Evolutionary conservation across 306 rosid species (phyloP).

Genomic region (Oxytropis ochrocephala): DNA sequence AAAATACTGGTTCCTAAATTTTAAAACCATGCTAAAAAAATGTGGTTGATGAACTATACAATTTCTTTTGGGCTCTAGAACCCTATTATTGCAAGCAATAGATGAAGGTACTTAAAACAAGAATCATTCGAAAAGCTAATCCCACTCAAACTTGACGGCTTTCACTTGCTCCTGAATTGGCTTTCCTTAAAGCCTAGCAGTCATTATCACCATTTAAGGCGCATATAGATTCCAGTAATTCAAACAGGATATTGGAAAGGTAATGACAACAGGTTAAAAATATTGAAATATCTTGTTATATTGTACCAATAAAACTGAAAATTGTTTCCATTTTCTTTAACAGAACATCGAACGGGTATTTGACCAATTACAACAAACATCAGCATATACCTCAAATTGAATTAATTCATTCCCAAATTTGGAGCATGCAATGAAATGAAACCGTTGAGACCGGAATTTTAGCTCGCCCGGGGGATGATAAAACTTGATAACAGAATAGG

Average conservation of each 20-base stretch:
- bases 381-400: not conserved
- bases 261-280: not conserved
- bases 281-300: not conserved
- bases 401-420: not conserved
- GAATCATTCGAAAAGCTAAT: not conserved
- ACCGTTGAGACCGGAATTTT: not conserved
- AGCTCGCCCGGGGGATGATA: not conserved
- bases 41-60: too few species aligned
- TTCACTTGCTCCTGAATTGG: too few species aligned
- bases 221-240: not conserved
- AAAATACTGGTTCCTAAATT: too few species aligned
- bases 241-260: not conserved
- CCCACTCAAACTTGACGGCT: too few species aligned
- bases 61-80: too few species aligned
- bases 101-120: conserved; percentile 7
- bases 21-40: too few species aligned
- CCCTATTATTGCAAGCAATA: too few species aligned
- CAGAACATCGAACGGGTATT: not conserved
- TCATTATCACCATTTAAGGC: too few species aligned
- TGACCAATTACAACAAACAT: not conserved
- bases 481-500: conserved; percentile 18
- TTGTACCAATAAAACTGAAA: not conserved
- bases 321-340: not conserved
- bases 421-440: not conserved
- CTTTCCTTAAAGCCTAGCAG: not conserved